Percentiles rank a stretch among this genome's conserved stretches.
Evolutionary conservation across 306 rosid species (phyloP).

Genomic region (Ormosia emarginata): DNA sequence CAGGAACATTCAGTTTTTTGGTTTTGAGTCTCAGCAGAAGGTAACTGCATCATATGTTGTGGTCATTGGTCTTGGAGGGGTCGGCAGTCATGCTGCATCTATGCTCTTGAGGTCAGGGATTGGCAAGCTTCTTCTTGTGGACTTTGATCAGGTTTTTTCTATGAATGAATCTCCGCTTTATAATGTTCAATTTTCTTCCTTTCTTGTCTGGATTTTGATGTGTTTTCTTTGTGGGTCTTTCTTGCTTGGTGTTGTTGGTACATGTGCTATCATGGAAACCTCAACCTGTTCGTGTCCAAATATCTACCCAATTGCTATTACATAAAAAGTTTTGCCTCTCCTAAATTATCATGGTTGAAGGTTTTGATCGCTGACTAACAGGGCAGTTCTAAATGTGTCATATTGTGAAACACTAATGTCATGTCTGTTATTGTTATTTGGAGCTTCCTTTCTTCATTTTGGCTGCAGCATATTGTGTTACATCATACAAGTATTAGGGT

Average conservation of each 20-base stretch:
- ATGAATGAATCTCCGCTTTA: neutral
- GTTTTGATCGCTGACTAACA: neutral
- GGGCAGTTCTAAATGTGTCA: no score
- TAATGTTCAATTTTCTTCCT: neutral
- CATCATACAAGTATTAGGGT: neutral
- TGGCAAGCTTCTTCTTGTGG: constrained; percentile 95
- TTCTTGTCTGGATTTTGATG: neutral
- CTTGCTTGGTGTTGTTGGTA: neutral
- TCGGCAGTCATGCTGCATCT: constrained; percentile 94
- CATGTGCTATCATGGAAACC: neutral
- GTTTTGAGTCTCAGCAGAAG: constrained; percentile 70
- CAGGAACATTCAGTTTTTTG: constrained; percentile 94
- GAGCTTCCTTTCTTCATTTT: no score
- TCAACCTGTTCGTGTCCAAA: neutral
- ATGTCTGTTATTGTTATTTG: no score
- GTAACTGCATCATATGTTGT: constrained; percentile 86
- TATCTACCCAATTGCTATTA: neutral
- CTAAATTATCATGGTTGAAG: neutral
- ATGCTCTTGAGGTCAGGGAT: constrained; percentile 93
- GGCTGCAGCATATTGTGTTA: neutral
- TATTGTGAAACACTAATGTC: no score
- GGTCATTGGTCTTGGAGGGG: constrained; percentile 98
- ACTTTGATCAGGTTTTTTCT: constrained; percentile 87
- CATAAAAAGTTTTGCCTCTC: neutral
- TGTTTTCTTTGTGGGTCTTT: neutral